Evolutionary conservation across 257 asterid genomes (phyloP).

Genomic region (Salvia splendens): DNA sequence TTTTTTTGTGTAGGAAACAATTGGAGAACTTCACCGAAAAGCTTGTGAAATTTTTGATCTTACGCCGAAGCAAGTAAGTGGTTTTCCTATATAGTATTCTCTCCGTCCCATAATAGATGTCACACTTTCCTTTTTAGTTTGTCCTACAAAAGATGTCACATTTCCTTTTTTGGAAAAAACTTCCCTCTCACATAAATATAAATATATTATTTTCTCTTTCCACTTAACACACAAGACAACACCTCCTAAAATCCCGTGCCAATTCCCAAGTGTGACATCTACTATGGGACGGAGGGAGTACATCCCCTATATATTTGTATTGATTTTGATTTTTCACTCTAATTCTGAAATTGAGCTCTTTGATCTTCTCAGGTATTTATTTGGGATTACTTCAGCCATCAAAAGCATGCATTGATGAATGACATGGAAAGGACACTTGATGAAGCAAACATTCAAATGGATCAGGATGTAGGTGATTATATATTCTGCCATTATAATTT

Average conservation of each 20-base stretch:
- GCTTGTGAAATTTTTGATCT: constrained; percentile 86
- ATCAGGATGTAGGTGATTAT: constrained; percentile 87
- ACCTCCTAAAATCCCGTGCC: too few relatives aligned
- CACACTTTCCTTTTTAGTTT: too few relatives aligned
- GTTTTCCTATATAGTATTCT: constrained; percentile 22
- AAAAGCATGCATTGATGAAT: constrained; percentile 86
- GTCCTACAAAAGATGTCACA: too few relatives aligned
- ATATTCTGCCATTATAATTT: constrained; percentile 22
- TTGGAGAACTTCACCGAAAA: constrained; percentile 84
- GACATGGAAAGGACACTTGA: constrained; percentile 94
- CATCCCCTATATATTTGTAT: constrained; percentile 17
- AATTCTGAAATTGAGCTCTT: constrained; percentile 17
- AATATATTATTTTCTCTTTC: too few relatives aligned
- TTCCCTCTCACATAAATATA: too few relatives aligned
- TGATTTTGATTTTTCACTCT: constrained; percentile 27
- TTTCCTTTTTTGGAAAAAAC: too few relatives aligned
- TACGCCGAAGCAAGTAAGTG: constrained; percentile 69
- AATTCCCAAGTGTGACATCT: too few relatives aligned
- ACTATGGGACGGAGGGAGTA: too few relatives aligned
- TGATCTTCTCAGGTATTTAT: constrained; percentile 58
- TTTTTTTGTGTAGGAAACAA: constrained; percentile 66
- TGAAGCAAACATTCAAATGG: constrained; percentile 99
- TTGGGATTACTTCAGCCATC: constrained; percentile 92
- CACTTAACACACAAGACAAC: too few relatives aligned
- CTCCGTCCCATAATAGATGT: too few relatives aligned